A percentile compares a stretch with the other conserved stretches of the same genome.
phyloP scores from a whole-genome alignment of 148 eudicot genomes.

The Heliamphora exappendiculata region DNA sequence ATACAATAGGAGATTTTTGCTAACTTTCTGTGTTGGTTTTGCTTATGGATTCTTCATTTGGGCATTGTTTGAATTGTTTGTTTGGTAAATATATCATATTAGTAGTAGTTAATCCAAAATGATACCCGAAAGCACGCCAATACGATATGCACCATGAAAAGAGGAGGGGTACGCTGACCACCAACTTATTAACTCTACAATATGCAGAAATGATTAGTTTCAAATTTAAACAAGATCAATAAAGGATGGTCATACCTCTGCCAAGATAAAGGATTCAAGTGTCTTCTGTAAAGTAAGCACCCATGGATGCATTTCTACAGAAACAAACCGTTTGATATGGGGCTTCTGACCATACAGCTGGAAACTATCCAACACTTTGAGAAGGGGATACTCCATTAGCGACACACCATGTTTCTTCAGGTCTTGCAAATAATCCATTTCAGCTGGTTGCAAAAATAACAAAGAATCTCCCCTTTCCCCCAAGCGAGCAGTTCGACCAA shows the following conservation, averaged over 20 bases:
- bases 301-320: constrained; percentile 92
- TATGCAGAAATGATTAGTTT: background rate
- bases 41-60: too few relatives aligned
- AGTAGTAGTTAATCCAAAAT: too few relatives aligned
- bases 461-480: constrained; percentile 90
- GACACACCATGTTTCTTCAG: constrained; percentile 74
- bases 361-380: constrained; percentile 68
- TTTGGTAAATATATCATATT: too few relatives aligned
- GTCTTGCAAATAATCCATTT: constrained; percentile 73
- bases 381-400: constrained; percentile 66
- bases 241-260: constrained; percentile 38
- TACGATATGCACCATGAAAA: too few relatives aligned
- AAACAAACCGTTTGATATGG: constrained; percentile 43
- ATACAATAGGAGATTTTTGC: too few relatives aligned
- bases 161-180: too few relatives aligned
- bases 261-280: constrained; percentile 49
- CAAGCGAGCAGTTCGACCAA: constrained; percentile 97
- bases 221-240: background rate
- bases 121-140: too few relatives aligned
- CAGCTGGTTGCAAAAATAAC: constrained; percentile 79
- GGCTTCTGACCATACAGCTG: constrained; percentile 49
- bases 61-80: too few relatives aligned
- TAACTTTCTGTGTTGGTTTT: too few relatives aligned
- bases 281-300: constrained; percentile 64
- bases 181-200: background rate